Base-by-base conservation (phyloP, 371 early-diverging fungal species). In the Scutellospora calospora region DNA sequence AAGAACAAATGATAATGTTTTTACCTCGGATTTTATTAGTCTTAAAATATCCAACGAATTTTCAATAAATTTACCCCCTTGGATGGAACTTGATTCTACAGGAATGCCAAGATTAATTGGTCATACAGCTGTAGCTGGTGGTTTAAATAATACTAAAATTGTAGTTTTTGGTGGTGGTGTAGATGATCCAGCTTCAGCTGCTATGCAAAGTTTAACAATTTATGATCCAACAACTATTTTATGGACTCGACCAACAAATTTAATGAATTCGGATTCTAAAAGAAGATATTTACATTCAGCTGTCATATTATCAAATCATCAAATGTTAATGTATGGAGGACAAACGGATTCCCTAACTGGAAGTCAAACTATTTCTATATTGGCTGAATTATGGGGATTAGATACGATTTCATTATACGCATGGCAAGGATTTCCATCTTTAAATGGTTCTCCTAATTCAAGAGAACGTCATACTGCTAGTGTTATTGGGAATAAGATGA, bases 291-390 rank as follows among this genome's bases (percentile, higher is more conserved):
- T 25, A n/a, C 60, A 76, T 60, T 76, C 76, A 0, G 59, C 62
- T 8, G 31, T 45, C 3, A 49, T 6, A 18, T 18, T 5, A 18
- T 16, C 62, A 41, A 25, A 12, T 25, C 29, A 54, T n/a, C 8
- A 5, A 5, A 78, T 78, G 65, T 66, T 45, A 29, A 35, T 78
- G 14, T 78, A 66, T 78, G 79, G 79, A 22, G 79, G 76, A 5
- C 11, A 18, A 27, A 33, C 16, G 0, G 54, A 51, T 29, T 1
- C 0, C 11, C n/a, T 1, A n/a, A 62, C 62, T 9, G 76, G 76
- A 6, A 27, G 1, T 11, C 38, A 11, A n/a, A 35, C 5, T 20
- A 14, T 8, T 14, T n/a, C 2, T 11, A 29, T 52, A 8, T 9
- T n/a, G 0, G 14, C 31, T 14, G 66, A 78, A 2, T 66, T 65